These are phyloP conservation scores for Chaetomium globosum DNA, from an alignment of 2,329 filamentous ascomycete genomes.

Conservation along the genomic window DNA sequence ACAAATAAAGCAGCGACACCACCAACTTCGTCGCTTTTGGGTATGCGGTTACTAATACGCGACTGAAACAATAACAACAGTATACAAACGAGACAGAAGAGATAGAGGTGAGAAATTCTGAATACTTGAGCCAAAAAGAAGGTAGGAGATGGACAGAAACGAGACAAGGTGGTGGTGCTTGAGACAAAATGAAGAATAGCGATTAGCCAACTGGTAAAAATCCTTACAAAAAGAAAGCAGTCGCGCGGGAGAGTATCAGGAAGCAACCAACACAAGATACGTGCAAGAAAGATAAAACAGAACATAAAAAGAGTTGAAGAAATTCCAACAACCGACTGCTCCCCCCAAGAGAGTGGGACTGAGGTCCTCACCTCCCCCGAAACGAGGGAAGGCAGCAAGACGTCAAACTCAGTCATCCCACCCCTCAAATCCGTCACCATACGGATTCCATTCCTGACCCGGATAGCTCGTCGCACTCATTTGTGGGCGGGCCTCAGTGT, in stretches of 20 bases:
- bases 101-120: background rate
- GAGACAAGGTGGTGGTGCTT: background rate
- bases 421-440: constrained; percentile 42
- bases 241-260: background rate
- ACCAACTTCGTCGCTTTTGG: constrained; percentile 6
- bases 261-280: constrained; percentile 4
- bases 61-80: background rate
- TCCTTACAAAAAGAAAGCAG: background rate
- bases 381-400: background rate
- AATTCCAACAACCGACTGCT: background rate
- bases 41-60: background rate
- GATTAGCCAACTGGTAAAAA: background rate
- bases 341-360: background rate
- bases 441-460: constrained; percentile 70
- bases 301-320: background rate
- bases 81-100: background rate
- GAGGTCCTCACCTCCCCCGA: background rate
- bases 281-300: background rate
- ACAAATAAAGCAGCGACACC: background rate
- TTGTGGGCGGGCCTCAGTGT: constrained; percentile 50
- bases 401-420: constrained; percentile 25
- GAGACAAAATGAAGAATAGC: background rate
- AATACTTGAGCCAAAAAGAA: background rate
- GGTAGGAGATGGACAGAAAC: background rate
- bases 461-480: constrained; percentile 72